These are phyloP conservation scores for Botrytis squamosa DNA, from an alignment of 2,329 filamentous ascomycete species.

Conservation along the genomic window DNA sequence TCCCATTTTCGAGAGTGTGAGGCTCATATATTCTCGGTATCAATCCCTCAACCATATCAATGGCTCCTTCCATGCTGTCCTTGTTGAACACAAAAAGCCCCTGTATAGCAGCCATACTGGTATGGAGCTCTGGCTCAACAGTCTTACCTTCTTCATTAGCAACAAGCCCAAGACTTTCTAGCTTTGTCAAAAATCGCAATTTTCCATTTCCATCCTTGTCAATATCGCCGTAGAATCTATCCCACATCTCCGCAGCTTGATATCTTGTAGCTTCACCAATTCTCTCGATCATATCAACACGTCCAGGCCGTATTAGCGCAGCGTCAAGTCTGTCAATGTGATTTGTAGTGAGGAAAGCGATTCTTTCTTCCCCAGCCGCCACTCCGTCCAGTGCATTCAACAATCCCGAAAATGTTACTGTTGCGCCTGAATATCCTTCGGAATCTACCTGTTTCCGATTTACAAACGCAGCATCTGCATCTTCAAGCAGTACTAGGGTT, in stretches of 20 bases:
- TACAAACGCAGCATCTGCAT: conserved; percentile 51
- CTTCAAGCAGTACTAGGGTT: conserved; percentile 56
- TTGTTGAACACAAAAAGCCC: conserved; percentile 96
- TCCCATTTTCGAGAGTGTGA: conserved; percentile 21
- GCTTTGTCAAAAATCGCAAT: conserved; percentile 66
- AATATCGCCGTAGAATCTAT: conserved; percentile 87
- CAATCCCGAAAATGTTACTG: conserved; percentile 81
- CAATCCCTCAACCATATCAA: conserved; percentile 71
- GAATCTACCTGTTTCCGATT: conserved; percentile 58
- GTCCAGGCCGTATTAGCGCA: conserved; percentile 83
- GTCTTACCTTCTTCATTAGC: conserved; percentile 44
- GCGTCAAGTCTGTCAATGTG: conserved; percentile 83
- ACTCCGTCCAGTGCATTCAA: conserved; percentile 85
- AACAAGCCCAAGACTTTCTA: conserved; percentile 70
- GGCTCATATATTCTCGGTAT: conserved; percentile 57
- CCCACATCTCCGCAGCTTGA: conserved; percentile 87
- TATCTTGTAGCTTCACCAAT: conserved; percentile 84
- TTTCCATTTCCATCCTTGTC: conserved; percentile 64
- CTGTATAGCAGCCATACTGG: conserved; percentile 89
- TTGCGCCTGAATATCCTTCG: conserved; percentile 37
- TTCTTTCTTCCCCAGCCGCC: conserved; percentile 90
- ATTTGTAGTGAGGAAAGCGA: conserved; percentile 94
- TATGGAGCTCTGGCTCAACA: conserved; percentile 40
- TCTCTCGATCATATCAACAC: conserved; percentile 89
- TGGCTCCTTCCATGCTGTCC: conserved; percentile 81